Percentiles rank a stretch among this genome's conserved stretches.
Evolutionary conservation across 2,329 filamentous ascomycete genomes (phyloP).

Genomic region (Botrytis fabae): DNA sequence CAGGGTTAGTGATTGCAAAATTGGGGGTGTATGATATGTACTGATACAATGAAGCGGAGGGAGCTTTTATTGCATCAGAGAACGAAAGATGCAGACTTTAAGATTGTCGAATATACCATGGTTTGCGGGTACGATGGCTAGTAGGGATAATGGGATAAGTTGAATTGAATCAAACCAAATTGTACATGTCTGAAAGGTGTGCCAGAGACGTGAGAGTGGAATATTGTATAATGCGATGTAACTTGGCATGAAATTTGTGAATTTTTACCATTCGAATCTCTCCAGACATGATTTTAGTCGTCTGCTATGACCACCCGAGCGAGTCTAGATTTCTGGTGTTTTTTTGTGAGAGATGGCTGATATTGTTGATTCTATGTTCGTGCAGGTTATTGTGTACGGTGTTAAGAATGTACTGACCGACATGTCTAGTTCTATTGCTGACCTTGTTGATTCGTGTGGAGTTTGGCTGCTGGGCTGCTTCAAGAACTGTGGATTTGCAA

Average conservation of each 20-base stretch:
- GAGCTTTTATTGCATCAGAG: neutral
- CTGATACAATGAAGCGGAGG: neutral
- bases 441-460: neutral
- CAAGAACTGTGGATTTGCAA: neutral
- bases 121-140: neutral
- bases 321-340: neutral
- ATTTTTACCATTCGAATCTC: neutral
- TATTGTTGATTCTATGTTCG: neutral
- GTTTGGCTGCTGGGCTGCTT: neutral
- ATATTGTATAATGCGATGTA: neutral
- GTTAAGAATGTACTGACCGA: neutral
- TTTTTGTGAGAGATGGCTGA: neutral
- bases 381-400: neutral
- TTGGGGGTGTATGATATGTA: conserved; percentile 12
- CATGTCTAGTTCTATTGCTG: neutral
- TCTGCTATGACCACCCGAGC: neutral
- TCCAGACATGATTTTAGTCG: neutral
- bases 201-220: neutral
- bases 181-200: neutral
- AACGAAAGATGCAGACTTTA: neutral
- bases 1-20: neutral
- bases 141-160: neutral
- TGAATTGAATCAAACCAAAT: neutral
- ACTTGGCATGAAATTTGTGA: neutral
- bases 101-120: conserved; percentile 16